Evolutionary conservation across 768 basidiomycete genomes (phyloP).

Genomic region (Podaxis mareebaensis): DNA sequence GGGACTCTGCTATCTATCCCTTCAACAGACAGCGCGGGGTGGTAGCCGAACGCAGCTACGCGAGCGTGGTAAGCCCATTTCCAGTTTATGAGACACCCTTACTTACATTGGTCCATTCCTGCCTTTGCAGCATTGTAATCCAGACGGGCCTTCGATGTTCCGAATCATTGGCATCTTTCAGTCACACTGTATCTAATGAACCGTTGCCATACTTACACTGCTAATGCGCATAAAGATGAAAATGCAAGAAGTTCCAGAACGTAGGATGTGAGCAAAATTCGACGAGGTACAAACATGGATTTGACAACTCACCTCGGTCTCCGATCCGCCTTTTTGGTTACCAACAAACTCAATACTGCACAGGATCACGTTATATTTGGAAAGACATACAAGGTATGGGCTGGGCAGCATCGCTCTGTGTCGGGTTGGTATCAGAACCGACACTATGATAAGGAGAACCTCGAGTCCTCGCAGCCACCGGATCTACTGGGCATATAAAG

Average conservation of each 20-base stretch:
- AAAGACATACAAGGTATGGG: background rate
- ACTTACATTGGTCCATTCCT: constrained; percentile 7
- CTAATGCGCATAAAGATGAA: background rate
- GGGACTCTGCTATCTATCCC: background rate
- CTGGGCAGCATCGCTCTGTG: background rate
- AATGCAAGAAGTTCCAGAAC: background rate
- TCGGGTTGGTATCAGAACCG: background rate
- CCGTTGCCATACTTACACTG: background rate
- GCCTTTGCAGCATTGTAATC: constrained; percentile 8
- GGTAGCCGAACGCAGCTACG: background rate
- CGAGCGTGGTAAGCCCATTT: background rate
- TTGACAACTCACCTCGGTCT: background rate
- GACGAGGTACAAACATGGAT: background rate
- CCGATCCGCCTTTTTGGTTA: background rate
- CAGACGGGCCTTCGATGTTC: background rate
- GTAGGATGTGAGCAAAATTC: background rate
- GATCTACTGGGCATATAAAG: background rate
- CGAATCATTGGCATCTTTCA: background rate
- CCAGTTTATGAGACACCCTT: background rate
- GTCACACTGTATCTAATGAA: background rate
- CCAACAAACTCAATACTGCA: background rate
- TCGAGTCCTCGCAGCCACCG: background rate
- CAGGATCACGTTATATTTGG: background rate
- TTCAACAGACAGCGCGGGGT: background rate
- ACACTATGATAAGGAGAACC: background rate